These are phyloP conservation scores for Asparagopsis taxiformis DNA, from an alignment of 31 red algal genomes.

Conservation along the genomic window DNA sequence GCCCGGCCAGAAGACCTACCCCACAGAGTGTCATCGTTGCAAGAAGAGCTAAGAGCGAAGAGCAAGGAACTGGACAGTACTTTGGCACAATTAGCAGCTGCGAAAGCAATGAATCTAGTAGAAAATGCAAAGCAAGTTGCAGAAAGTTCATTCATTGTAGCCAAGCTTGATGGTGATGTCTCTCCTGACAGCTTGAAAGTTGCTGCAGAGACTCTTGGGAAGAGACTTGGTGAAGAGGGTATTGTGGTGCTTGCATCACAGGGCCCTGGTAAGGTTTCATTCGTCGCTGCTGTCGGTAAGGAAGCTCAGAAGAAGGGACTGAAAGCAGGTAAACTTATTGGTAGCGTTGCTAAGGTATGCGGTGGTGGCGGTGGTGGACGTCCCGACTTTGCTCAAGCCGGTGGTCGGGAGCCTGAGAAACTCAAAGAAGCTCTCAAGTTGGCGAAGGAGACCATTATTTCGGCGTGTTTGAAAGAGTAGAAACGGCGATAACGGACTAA, in stretches of 20 bases:
- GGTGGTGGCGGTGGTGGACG: slow-evolving; percentile 89
- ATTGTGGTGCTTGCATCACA: slow-evolving; percentile 67
- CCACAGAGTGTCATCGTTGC: slow-evolving; percentile 48
- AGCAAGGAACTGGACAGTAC: slow-evolving; percentile 66
- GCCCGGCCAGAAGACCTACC: slow-evolving; percentile 73
- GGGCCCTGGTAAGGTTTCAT: slow-evolving; percentile 58
- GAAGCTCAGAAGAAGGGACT: slow-evolving; percentile 41
- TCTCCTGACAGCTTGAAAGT: slow-evolving; percentile 73
- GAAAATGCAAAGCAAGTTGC: slow-evolving; percentile 27
- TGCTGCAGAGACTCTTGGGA: slow-evolving; percentile 41
- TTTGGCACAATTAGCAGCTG: slow-evolving; percentile 47
- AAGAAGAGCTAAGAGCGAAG: slow-evolving; percentile 65
- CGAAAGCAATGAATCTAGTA: slow-evolving; percentile 39
- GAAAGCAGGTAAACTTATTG: slow-evolving; percentile 77
- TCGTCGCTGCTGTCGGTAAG: slow-evolving; percentile 64
- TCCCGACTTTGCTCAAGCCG: slow-evolving; percentile 92
- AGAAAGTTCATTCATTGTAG: slow-evolving; percentile 44
- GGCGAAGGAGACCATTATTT: too few species aligned
- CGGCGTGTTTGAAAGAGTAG: too few species aligned
- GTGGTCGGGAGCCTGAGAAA: slow-evolving; percentile 50
- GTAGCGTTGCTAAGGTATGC: slow-evolving; percentile 72
- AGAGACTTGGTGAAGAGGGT: slow-evolving; percentile 37
- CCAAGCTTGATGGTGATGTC: slow-evolving; percentile 39
- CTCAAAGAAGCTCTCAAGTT: slow-evolving; percentile 1
- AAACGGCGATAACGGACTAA: too few species aligned